Evolutionary conservation across 257 asterid genomes (phyloP).

Genomic region (Solanum sejunctum): DNA sequence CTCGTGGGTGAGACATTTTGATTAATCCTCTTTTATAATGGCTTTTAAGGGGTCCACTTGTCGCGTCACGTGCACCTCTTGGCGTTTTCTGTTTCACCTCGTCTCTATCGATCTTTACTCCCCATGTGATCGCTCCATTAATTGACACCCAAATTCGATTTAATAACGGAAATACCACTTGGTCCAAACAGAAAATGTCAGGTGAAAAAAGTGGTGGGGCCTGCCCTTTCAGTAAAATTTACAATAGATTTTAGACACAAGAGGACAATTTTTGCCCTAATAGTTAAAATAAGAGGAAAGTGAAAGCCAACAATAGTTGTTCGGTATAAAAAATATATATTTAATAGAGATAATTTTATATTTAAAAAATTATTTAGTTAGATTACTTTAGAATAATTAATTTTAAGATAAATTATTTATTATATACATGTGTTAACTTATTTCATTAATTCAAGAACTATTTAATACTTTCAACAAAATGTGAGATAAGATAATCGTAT

Average conservation of each 20-base stretch:
- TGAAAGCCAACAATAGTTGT: neutral
- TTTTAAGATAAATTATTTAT: too few species aligned
- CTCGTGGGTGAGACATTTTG: neutral
- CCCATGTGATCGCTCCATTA: conserved; percentile 16
- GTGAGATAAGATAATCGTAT: too few species aligned
- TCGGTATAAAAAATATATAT: too few species aligned
- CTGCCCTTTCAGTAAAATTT: neutral
- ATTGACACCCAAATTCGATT: neutral
- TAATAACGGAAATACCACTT: conserved; percentile 4
- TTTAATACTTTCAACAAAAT: too few species aligned
- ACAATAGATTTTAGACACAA: neutral
- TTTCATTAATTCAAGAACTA: too few species aligned
- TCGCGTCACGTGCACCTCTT: conserved; percentile 22
- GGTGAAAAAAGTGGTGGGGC: neutral
- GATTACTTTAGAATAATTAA: too few species aligned
- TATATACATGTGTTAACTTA: too few species aligned
- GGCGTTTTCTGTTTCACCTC: conserved; percentile 21
- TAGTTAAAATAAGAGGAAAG: neutral
- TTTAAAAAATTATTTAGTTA: too few species aligned
- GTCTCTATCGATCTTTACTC: conserved; percentile 8
- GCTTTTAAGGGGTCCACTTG: neutral
- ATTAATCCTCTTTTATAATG: neutral
- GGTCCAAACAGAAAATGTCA: neutral
- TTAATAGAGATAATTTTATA: too few species aligned
- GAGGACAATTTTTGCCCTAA: neutral